These are phyloP conservation scores for Conringia planisiliqua DNA, from an alignment of 345 rosid species.

Conservation along the genomic window DNA sequence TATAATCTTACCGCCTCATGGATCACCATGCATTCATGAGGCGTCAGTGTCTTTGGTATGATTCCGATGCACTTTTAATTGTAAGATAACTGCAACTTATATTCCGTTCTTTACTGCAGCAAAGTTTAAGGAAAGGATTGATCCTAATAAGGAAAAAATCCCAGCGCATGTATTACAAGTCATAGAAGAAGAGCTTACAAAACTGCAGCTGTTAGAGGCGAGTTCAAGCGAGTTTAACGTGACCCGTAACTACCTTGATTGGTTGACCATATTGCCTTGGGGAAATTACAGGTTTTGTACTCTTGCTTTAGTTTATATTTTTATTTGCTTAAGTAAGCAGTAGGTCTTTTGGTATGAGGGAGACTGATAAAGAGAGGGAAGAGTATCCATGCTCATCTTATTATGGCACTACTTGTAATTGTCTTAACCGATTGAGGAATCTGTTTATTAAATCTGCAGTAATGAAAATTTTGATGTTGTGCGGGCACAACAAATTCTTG, in stretches of 20 bases:
- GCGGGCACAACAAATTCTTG: conserved; percentile 84
- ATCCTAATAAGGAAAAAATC: conserved; percentile 77
- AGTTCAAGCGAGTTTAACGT: conserved; percentile 99
- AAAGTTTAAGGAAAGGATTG: conserved; percentile 92
- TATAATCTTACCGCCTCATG: neutral
- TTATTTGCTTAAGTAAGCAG: neutral
- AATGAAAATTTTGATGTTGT: conserved; percentile 94
- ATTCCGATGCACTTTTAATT: neutral
- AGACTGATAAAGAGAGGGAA: neutral
- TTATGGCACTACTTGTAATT: neutral
- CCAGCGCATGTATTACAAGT: conserved; percentile 92
- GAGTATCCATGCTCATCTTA: neutral
- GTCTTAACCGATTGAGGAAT: conserved; percentile 1
- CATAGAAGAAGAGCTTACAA: conserved; percentile 96
- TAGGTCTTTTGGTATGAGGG: conserved; percentile 7
- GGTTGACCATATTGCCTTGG: conserved; percentile 97
- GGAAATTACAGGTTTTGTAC: conserved; percentile 81
- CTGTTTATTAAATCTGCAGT: conserved; percentile 43
- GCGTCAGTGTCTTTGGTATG: neutral
- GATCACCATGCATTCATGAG: neutral
- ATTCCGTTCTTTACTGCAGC: conserved; percentile 46
- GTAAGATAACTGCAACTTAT: conserved; percentile 3
- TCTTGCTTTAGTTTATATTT: neutral
- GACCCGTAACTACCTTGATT: conserved; percentile 98
- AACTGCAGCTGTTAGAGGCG: conserved; percentile 95